Percentiles rank a stretch among this genome's conserved stretches.
These are phyloP conservation scores for Coniochaeta prunicola DNA, from an alignment of 2,329 filamentous ascomycete species.

Conservation along the genomic window DNA sequence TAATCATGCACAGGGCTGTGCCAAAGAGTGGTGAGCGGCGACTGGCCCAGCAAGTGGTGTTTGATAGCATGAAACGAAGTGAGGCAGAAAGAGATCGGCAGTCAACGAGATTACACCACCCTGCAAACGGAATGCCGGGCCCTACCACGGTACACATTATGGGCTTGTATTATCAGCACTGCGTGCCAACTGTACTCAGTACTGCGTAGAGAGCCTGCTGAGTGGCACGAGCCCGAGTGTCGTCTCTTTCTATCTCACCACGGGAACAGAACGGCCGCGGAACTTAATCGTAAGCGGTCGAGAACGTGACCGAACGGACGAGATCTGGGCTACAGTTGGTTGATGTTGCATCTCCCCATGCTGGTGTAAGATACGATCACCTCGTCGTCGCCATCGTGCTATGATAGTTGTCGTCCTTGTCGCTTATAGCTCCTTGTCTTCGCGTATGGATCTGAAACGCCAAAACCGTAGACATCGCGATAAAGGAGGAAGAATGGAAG, in stretches of 20 bases:
- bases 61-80: background rate
- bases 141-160: too few relatives aligned
- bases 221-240: background rate
- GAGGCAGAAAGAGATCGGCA: background rate
- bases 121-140: background rate
- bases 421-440: too few relatives aligned
- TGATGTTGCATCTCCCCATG: too few relatives aligned
- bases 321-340: background rate
- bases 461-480: background rate
- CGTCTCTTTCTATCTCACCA: background rate
- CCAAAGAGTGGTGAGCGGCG: background rate
- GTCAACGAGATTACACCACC: background rate
- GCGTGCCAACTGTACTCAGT: background rate
- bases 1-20: background rate
- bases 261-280: background rate
- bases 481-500: background rate
- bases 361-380: too few relatives aligned
- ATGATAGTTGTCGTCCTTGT: background rate
- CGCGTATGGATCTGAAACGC: background rate
- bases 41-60: background rate
- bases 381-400: background rate
- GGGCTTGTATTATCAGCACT: background rate
- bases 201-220: background rate
- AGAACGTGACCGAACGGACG: background rate
- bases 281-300: background rate